Percentiles rank a stretch among this genome's conserved stretches.
Conservation (phyloP, 192 early-diverging fungal species). For the Coemansia sp. region DNA sequence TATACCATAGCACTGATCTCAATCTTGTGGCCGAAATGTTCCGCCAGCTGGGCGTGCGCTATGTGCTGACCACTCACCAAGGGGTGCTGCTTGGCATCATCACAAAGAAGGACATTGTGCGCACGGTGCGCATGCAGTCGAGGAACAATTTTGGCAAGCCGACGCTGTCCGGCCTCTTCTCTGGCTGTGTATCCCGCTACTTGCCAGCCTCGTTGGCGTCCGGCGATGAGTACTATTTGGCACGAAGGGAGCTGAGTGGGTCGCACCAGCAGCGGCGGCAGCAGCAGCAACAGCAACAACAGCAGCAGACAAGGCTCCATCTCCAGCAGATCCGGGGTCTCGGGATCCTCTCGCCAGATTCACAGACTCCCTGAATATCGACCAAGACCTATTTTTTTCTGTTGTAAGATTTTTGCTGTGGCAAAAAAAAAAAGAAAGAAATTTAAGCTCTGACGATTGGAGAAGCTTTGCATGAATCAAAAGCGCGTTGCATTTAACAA, state of each 20-base stretch:
- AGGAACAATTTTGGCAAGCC: conserved; percentile 28
- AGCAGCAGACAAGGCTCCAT: background rate
- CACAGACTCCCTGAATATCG: too few species aligned
- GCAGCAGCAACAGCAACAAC: conserved; percentile 5
- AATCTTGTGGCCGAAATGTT: conserved; percentile 68
- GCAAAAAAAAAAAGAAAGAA: too few species aligned
- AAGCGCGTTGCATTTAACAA: too few species aligned
- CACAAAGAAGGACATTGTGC: conserved; percentile 72
- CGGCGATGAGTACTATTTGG: background rate
- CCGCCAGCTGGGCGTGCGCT: conserved; percentile 65
- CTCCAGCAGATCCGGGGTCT: conserved; percentile 5
- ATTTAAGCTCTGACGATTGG: too few species aligned
- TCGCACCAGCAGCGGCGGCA: background rate
- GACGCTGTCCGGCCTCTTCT: conserved; percentile 17
- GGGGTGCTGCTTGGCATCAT: conserved; percentile 64
- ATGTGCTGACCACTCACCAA: conserved; percentile 61
- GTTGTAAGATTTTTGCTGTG: too few species aligned
- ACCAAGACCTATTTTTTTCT: too few species aligned
- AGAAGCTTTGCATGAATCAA: too few species aligned
- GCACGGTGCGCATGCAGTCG: conserved; percentile 50
- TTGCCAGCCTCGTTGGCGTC: conserved; percentile 3
- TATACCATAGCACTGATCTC: conserved; percentile 61
- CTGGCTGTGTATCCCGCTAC: background rate
- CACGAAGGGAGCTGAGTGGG: background rate
- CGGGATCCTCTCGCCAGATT: background rate